phyloP scores from a whole-genome alignment of 148 eudicot genomes.

The Chenopodium quinoa region DNA sequence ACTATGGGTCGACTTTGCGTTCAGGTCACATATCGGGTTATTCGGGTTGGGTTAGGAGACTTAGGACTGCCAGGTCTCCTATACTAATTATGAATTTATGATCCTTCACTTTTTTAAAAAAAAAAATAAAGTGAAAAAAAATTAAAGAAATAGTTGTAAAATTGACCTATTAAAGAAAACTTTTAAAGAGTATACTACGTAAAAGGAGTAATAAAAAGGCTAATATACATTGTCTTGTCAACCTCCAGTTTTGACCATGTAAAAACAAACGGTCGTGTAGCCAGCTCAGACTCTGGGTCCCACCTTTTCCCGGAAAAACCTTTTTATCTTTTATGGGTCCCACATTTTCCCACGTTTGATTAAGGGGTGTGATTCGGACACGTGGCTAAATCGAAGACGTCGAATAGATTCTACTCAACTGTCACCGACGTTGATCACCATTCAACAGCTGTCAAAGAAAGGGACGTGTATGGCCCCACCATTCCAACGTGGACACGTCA shows the following conservation, averaged over 20 bases:
- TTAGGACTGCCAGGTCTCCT: no score
- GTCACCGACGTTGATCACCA: slow-evolving; percentile 17
- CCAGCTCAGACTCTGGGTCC: slow-evolving; percentile 16
- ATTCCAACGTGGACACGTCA: slow-evolving; percentile 44
- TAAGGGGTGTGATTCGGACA: not conserved
- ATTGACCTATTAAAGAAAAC: no score
- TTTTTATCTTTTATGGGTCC: not conserved
- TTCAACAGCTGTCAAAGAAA: slow-evolving; percentile 37
- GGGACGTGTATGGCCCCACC: slow-evolving; percentile 26
- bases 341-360: not conserved
- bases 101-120: no score
- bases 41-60: no score
- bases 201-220: no score
- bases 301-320: not conserved
- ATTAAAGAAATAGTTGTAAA: no score
- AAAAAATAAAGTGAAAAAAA: no score
- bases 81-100: no score
- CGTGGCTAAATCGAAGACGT: slow-evolving; percentile 8
- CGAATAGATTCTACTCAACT: not conserved
- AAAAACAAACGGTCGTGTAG: slow-evolving; percentile 17
- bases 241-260: slow-evolving; percentile 14
- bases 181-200: no score
- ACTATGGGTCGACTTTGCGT: no score
- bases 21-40: no score
- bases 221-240: no score